phyloP scores from a whole-genome alignment of 129 eudicot genomes.

The Ambrosia artemisiifolia region DNA sequence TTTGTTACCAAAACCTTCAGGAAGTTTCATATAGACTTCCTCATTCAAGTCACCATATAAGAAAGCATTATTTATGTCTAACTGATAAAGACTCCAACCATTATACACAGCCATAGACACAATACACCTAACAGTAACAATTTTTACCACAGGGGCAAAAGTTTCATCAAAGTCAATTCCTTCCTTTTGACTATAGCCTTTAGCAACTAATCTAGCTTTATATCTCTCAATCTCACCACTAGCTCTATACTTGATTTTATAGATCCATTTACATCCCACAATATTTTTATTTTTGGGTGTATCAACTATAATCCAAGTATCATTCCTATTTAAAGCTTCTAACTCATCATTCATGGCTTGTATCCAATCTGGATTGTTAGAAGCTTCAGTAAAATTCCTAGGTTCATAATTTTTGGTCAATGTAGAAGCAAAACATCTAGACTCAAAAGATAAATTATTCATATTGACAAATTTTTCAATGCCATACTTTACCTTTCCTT shows the following conservation, averaged over 20 bases:
- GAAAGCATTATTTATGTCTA: no score
- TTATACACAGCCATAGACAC: no score
- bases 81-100: no score
- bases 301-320: not conserved
- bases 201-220: not conserved
- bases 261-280: not conserved
- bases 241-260: not conserved
- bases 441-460: not conserved
- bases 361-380: not conserved
- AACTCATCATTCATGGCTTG: not conserved
- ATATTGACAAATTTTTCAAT: not conserved
- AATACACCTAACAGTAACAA: not conserved
- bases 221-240: not conserved
- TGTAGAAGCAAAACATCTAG: not conserved
- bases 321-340: not conserved
- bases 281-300: no score
- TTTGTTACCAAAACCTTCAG: no score
- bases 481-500: not conserved
- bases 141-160: not conserved
- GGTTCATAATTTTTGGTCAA: not conserved
- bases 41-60: no score
- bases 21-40: no score
- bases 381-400: not conserved
- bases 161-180: not conserved
- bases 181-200: not conserved